Evolutionary conservation across 306 rosid genomes (phyloP), one percentile per base, ranked within the genome.

Genomic region (Medicago ruthenica): DNA sequence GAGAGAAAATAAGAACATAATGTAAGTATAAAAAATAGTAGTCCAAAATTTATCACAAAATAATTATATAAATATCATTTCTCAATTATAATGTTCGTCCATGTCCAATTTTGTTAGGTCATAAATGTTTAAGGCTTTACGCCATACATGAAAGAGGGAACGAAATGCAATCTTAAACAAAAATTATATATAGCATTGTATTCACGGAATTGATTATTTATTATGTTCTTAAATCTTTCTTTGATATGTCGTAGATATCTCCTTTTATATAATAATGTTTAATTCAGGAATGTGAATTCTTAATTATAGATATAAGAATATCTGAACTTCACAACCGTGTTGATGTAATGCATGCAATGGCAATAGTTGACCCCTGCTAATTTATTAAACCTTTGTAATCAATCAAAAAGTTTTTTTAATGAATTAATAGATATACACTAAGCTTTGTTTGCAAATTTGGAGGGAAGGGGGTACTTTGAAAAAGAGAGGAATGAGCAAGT

Each of bases 71-170:
- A 3, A 27, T 3, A 27, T 27, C 31, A 27, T 3, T 27, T 27
- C 1, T 27, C 31, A 1, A 27, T 27, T 27, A 27, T 60, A 54
- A 55, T 34, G 20, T n/a, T 12, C 27, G 3, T 20, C 4, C 63
- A 61, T 53, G 65, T 58, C 40, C 72, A 20, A 15, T 24, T 44
- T 57, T 37, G 42, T 11, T 37, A 18, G 17, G 24, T 18, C 55
- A 31, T 36, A 47, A 36, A 45, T 39, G 17, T 64, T 17, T 48
- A 58, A 80, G 75, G 57, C 64, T 58, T 54, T 58, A 58, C n/a
- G 64, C 64, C 64, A 58, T 15, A 20, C 4, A 31, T 8, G 27
- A 17, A 58, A 17, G 22, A 20, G 8, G 21, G 31, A 44, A 27
- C 31, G 31, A 27, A 76, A 71, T 20, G 40, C 31, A 39, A 21